Percentiles rank a stretch among this genome's conserved stretches.
Evolutionary conservation across 148 eudicot species (phyloP).

Genomic region (Rhododendron griersonianum): DNA sequence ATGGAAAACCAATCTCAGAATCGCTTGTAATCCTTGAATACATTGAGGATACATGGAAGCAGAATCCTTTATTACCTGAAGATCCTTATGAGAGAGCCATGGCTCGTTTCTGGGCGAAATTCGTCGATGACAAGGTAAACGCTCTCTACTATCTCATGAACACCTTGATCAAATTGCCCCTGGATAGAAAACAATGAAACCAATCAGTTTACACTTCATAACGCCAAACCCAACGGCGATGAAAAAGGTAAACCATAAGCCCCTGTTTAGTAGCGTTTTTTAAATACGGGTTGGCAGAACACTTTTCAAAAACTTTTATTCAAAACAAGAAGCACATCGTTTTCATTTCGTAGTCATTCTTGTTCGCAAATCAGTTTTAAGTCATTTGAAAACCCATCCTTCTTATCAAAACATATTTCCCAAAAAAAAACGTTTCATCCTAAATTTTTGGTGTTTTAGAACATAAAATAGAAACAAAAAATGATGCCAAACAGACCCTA

Average conservation of each 20-base stretch:
- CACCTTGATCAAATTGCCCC: not conserved
- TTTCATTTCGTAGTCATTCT: no score
- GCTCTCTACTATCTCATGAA: not conserved
- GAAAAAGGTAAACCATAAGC: not conserved
- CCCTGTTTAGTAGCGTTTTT: no score
- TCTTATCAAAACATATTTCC: no score
- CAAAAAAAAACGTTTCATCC: not conserved
- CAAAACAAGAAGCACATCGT: no score
- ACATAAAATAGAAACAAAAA: not conserved
- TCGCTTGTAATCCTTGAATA: constrained; percentile 41
- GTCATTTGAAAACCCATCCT: no score
- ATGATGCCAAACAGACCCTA: not conserved
- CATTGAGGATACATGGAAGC: constrained; percentile 29
- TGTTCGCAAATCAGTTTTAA: no score
- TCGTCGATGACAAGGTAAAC: constrained; percentile 28
- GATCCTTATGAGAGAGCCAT: constrained; percentile 33
- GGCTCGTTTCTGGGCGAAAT: constrained; percentile 42
- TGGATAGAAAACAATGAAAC: not conserved
- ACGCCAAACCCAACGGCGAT: not conserved
- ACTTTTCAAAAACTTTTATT: no score
- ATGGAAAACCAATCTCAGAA: constrained; percentile 28
- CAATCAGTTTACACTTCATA: not conserved
- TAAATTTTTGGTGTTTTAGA: not conserved
- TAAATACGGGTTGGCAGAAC: no score
- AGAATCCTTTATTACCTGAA: constrained; percentile 23